Evolutionary conservation across 1,284 basidiomycete species (phyloP), one percentile per base, ranked within the genome.

Genomic region (Irpex sp.): DNA sequence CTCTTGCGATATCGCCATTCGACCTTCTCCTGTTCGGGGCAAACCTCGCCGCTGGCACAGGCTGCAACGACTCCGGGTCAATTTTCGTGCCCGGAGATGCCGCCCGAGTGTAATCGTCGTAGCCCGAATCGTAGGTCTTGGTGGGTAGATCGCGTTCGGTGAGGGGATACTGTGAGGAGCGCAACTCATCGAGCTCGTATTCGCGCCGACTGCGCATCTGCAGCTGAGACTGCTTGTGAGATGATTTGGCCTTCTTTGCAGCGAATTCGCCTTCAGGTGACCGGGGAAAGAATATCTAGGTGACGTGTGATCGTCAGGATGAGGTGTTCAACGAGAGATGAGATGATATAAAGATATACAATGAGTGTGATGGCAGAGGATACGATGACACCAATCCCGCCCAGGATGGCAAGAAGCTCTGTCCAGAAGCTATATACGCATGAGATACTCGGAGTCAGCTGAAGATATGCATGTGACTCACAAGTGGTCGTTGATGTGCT

Each of bases 281-380:
- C 26, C 90, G 87, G 36, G 90, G 89, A 75, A 92, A 92, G 79
- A 92, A 92, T 35, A 92, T 89, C 88, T 90, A 65, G 37, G 62
- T 31, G 26, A 54, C 21, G 17, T 7, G 6, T 50, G 33, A 57
- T 0, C 21, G 57, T 39, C 36, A 58, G 15, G 49, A 47, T 39
- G 26, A 37, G 15, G 55, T 17, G 35, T 21, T n/a, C 56, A 26
- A 37, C 36, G 39, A 46, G 26, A 43, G 26, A 21, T n/a, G 13
- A 4, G 51, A 46, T 26, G 11, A 43, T 15, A 13, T 43, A 1
- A 26, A 50, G 31, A 9, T 86, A 62, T 73, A 91, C 90, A 49
- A 90, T 80, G 35, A 93, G 80, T 0, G 91, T 93, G 61, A 92
- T 81, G 3, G 79, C 87, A 0, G 89, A 91, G 0, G 90, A 92